These are phyloP conservation scores for Aegilops umbellulata DNA, from an alignment of 176 grass and related monocot genomes.

Conservation along the genomic window DNA sequence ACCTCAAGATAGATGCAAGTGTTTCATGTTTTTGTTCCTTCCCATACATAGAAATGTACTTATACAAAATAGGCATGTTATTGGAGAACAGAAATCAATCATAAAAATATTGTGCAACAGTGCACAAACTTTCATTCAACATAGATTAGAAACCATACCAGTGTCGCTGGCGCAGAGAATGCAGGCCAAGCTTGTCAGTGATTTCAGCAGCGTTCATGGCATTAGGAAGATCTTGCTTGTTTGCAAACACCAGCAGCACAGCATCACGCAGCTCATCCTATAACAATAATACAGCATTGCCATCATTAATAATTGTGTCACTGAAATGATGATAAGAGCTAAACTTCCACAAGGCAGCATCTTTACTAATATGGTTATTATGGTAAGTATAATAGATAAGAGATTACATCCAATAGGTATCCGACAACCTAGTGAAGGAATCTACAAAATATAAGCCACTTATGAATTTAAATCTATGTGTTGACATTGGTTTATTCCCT, in stretches of 20 bases:
- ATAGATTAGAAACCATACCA: conserved; percentile 24
- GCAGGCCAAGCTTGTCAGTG: conserved; percentile 52
- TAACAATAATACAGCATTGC: neutral
- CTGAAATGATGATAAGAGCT: neutral
- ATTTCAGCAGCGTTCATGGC: conserved; percentile 59
- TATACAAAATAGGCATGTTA: neutral
- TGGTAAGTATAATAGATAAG: neutral
- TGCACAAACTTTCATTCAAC: neutral
- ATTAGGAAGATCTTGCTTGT: conserved; percentile 68
- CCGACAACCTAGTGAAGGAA: neutral
- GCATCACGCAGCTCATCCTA: conserved; percentile 63
- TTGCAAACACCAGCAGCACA: conserved; percentile 56
- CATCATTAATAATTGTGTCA: neutral
- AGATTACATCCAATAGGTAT: neutral
- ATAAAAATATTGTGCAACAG: neutral
- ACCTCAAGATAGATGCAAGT: neutral
- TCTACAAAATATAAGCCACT: neutral
- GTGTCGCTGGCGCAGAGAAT: conserved; percentile 59
- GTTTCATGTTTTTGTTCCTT: neutral
- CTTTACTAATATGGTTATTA: neutral
- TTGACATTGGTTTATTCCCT: neutral
- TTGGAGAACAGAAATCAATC: neutral
- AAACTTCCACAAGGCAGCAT: neutral
- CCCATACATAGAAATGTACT: neutral
- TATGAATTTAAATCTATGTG: neutral